Evolutionary conservation across 2,329 filamentous ascomycete genomes (phyloP).

Genomic region (Pseudogymnoascus sp.): DNA sequence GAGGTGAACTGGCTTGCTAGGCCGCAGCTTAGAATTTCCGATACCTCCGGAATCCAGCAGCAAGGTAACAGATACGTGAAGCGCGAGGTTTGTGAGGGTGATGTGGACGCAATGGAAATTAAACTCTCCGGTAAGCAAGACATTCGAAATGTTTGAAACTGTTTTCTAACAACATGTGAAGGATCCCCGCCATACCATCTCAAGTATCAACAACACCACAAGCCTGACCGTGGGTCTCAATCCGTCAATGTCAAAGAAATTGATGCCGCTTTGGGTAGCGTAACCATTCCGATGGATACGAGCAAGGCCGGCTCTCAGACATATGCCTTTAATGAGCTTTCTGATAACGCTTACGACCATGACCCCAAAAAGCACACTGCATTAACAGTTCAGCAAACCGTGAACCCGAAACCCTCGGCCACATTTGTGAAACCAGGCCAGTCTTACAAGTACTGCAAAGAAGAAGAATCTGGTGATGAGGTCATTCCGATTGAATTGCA

Average conservation of each 20-base stretch:
- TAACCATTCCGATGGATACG: slow-evolving; percentile 80
- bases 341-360: slow-evolving; percentile 77
- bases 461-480: slow-evolving; percentile 73
- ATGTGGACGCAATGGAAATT: slow-evolving; percentile 82
- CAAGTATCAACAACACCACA: slow-evolving; percentile 71
- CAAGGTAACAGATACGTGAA: slow-evolving; percentile 55
- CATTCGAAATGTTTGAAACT: neutral
- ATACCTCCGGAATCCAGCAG: slow-evolving; percentile 52
- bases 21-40: slow-evolving; percentile 59
- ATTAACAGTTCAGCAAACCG: slow-evolving; percentile 67
- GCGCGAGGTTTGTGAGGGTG: slow-evolving; percentile 83
- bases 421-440: slow-evolving; percentile 78
- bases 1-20: slow-evolving; percentile 78
- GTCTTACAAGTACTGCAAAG: slow-evolving; percentile 90
- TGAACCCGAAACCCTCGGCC: slow-evolving; percentile 76
- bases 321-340: slow-evolving; percentile 76
- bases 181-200: slow-evolving; percentile 74
- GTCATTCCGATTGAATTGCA: slow-evolving; percentile 78
- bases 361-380: slow-evolving; percentile 56
- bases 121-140: slow-evolving; percentile 57
- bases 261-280: slow-evolving; percentile 66
- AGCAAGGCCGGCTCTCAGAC: slow-evolving; percentile 71
- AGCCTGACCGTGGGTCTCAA: slow-evolving; percentile 55
- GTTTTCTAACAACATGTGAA: slow-evolving; percentile 25
- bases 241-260: slow-evolving; percentile 61